phyloP scores from a whole-genome alignment of 2,329 filamentous ascomycete species.

The Graphiopsis chlorocephala region DNA sequence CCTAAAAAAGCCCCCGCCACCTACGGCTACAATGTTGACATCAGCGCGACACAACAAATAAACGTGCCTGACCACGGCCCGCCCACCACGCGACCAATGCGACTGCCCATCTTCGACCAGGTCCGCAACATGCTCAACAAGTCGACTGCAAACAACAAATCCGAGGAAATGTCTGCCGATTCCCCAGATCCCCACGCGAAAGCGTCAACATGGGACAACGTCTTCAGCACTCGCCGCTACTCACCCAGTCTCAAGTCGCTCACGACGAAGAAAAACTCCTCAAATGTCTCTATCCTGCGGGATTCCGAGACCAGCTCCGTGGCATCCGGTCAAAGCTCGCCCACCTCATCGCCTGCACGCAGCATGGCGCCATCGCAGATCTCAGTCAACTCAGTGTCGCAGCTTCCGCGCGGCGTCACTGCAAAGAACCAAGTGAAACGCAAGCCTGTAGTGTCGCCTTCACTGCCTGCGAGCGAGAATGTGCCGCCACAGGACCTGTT shows the following conservation, averaged over 20 bases:
- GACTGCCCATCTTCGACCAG: constrained; percentile 34
- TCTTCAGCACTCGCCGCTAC: constrained; percentile 19
- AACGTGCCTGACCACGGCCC: constrained; percentile 16
- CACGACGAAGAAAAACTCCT: constrained; percentile 16
- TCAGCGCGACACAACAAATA: constrained; percentile 19
- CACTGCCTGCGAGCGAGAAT: constrained; percentile 23
- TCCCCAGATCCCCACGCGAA: constrained; percentile 19
- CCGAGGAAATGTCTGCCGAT: constrained; percentile 24
- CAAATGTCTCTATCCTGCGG: constrained; percentile 24
- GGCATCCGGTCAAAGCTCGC: constrained; percentile 17
- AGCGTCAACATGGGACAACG: constrained; percentile 21
- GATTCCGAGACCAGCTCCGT: constrained; percentile 24
- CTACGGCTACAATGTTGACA: constrained; percentile 10
- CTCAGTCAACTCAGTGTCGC: constrained; percentile 16
- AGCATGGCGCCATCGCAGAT: constrained; percentile 11
- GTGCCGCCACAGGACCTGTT: constrained; percentile 20
- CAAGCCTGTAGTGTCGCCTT: constrained; percentile 23
- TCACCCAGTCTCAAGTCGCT: constrained; percentile 19
- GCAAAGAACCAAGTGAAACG: constrained; percentile 22
- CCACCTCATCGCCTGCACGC: constrained; percentile 23
- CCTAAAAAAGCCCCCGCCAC: constrained; percentile 12
- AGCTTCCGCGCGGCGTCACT: constrained; percentile 10
- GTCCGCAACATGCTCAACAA: constrained; percentile 34
- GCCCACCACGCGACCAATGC: constrained; percentile 23
- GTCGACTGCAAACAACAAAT: constrained; percentile 16